Conservation (phyloP, 2,329 filamentous ascomycete genomes). For the Tolypocladium ophioglossoides region DNA sequence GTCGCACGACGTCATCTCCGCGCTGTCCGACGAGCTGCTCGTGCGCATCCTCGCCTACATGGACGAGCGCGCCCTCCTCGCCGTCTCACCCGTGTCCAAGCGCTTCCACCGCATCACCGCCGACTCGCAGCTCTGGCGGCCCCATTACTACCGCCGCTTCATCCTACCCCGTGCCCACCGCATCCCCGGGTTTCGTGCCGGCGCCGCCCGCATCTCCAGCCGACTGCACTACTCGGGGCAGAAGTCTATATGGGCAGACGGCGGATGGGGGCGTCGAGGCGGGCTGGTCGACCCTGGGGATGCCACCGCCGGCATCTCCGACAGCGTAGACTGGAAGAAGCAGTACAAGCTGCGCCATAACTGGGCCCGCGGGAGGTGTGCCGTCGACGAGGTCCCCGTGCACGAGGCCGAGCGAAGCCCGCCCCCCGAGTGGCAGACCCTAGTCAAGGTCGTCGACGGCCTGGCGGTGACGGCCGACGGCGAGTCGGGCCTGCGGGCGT, state of each 20-base stretch:
- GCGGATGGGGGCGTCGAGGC: constrained; percentile 26
- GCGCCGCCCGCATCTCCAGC: constrained; percentile 13
- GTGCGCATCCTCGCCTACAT: constrained; percentile 74
- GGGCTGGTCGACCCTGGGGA: constrained; percentile 43
- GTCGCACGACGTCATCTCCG: constrained; percentile 51
- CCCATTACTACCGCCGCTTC: constrained; percentile 77
- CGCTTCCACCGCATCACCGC: constrained; percentile 63
- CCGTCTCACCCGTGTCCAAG: constrained; percentile 54
- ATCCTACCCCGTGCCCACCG: constrained; percentile 70
- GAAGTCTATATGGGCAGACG: constrained; percentile 33
- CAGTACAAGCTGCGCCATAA: constrained; percentile 86
- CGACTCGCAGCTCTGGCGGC: constrained; percentile 87
- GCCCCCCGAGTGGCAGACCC: constrained; percentile 38
- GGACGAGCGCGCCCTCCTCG: constrained; percentile 56
- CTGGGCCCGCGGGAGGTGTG: constrained; percentile 76
- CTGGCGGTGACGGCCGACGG: constrained; percentile 68
- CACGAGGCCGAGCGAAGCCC: constrained; percentile 20
- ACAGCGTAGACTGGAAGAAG: constrained; percentile 67
- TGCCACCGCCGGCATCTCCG: constrained; percentile 4
- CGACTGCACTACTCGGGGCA: constrained; percentile 35
- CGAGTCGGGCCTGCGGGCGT: constrained; percentile 61
- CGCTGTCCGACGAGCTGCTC: constrained; percentile 77
- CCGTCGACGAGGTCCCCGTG: constrained; percentile 66
- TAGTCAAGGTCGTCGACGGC: constrained; percentile 70
- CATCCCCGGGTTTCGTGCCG: constrained; percentile 52